phyloP scores from a whole-genome alignment of 1,284 basidiomycete species.

The Malassezia arunalokei region DNA sequence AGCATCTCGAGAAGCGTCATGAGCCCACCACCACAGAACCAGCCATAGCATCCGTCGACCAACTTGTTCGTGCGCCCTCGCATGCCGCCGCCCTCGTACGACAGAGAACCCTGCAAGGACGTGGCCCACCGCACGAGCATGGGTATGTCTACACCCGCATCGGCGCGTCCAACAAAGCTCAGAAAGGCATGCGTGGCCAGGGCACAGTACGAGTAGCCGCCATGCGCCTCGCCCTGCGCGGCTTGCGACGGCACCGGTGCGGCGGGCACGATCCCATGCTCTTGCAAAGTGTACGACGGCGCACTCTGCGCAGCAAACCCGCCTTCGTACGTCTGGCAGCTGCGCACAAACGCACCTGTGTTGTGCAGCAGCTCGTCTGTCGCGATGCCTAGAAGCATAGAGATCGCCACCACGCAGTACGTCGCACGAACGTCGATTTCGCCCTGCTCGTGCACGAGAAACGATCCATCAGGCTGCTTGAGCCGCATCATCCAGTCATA shows the following conservation, averaged over 20 bases:
- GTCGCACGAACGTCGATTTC: constrained; percentile 84
- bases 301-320: constrained; percentile 79
- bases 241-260: constrained; percentile 43
- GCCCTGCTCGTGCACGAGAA: constrained; percentile 71
- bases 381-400: constrained; percentile 62
- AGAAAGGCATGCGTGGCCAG: constrained; percentile 72
- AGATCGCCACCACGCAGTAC: constrained; percentile 64
- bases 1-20: constrained; percentile 64
- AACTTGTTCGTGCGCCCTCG: constrained; percentile 89
- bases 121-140: constrained; percentile 68
- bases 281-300: constrained; percentile 49
- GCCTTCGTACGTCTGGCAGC: constrained; percentile 95
- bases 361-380: constrained; percentile 68
- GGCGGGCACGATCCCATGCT: constrained; percentile 2
- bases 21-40: constrained; percentile 86
- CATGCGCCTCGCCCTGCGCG: constrained; percentile 82
- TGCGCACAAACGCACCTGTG: constrained; percentile 51
- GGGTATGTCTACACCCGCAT: constrained; percentile 54
- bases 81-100: constrained; percentile 80
- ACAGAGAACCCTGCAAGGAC: constrained; percentile 65
- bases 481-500: constrained; percentile 83
- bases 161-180: constrained; percentile 49
- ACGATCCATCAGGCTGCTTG: constrained; percentile 88
- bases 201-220: constrained; percentile 90
- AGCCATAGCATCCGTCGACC: constrained; percentile 95